Base-by-base conservation (phyloP, 768 basidiomycete genomes). In the Suillus lakei region DNA sequence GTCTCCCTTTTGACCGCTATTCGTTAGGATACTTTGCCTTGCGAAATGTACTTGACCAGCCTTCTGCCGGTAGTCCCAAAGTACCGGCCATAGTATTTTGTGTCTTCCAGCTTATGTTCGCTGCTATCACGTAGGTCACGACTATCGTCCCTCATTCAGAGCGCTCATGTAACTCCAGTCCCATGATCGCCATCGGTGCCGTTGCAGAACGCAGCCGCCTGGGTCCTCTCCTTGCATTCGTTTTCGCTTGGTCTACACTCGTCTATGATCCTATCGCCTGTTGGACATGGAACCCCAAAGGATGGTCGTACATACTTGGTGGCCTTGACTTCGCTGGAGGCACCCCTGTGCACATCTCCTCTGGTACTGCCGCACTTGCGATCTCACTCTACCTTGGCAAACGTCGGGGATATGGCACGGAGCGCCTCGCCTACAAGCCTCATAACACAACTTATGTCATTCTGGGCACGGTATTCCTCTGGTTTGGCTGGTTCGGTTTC, bases 401-500 rank as follows among this genome's bases (percentile, higher is more conserved):
- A 72, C 90, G 96, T 60, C 83, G 91, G 38, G 96, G 96, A 1
- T 98, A 94, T 68, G 96, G 96, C 18, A 97, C 96, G 3, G 91
- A 93, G 70, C 85, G 90, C 30, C 86, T 98, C 16, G 91, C 93
- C 1, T 99, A 96, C 85, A 96, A 90, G 78, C 96, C 97, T 1
- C 93, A 96, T 74, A 98, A 97, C 76, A 93, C 94, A 21, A 90
- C 91, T 30, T 96, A 96, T 73, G 94, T 98, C 66, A 83, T 98
- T 51, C 82, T 98, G n/a, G 97, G 97, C 12, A 99, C 97, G 0
- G 87, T 91, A 2, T 85, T 97, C 74, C 92, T 98, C 60, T 98
- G 95, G 95, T 93, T 95, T 64, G 92, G 92, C 5, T 98, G 96
- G 96, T 94, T 97, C 66, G 94, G 93, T 2, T 96, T 96, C 85